Evolutionary conservation across 129 eudicot species (phyloP), one percentile per base, ranked within the genome.

Genomic region (Flaveria brownii): DNA sequence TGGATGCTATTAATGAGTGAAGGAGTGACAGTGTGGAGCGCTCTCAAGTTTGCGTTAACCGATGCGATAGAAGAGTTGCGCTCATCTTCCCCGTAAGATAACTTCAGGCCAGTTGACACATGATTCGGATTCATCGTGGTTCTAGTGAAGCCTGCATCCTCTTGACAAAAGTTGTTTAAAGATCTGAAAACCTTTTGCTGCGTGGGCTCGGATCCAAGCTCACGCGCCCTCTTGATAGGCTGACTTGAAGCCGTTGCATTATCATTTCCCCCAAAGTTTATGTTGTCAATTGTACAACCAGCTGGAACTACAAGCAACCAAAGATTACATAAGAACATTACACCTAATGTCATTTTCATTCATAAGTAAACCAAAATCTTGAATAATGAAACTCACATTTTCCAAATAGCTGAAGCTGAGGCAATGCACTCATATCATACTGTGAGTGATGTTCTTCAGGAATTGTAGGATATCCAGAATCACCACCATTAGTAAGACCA

Each of bases 51-150:
- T 72, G 77, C 88, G 52, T 78, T 49, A 16, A 86, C 82, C 61
- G 82, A 86, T 5, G 86, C 78, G 64, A 88, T 54, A 8, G 90
- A 88, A 10, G 88, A 88, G 61, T 84, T 81, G 57, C 78, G 86
- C 68, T 82, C 86, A 13, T 85, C 89, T 56, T 88, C 90, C 46
- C 80, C 85, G 30, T 72, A 88, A 10, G 93, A 81, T 71, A 88
- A 83, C 54, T 73, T 88, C 74, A 88, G 73, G 15, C 93, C 90
- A 6, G 93, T 88, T n/a, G 93, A 88, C 9, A 86, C 93, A 77
- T 82, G 80, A 77, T 75, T 78, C 18, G 77, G 84, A 68, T 78
- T 88, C 79, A 81, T 50, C 54, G 75, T 25, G 26, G 68, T 82
- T 75, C 82, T 78, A 68, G 39, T 43, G 30, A 43, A 45, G 43